Conservation (phyloP, 176 grass and related monocot species). For the Carex littledalei region DNA sequence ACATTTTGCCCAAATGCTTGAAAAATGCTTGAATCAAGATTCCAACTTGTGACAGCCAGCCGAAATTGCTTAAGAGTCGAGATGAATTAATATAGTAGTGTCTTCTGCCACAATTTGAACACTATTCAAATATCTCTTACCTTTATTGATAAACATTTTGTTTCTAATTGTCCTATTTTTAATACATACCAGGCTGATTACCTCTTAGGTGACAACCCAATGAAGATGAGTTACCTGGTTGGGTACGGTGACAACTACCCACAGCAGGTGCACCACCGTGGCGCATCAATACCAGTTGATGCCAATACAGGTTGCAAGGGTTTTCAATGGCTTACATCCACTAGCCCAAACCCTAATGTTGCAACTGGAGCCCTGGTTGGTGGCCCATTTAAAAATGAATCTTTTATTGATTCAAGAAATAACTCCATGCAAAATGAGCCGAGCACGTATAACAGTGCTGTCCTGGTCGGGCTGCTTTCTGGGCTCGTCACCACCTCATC, state of each 20-base stretch:
- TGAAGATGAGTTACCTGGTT: slow-evolving; percentile 96
- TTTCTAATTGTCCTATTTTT: slow-evolving; percentile 27
- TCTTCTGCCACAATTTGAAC: neutral
- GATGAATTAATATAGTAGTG: neutral
- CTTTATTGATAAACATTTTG: neutral
- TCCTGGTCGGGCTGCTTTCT: slow-evolving; percentile 59
- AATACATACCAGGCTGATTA: slow-evolving; percentile 56
- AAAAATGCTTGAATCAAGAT: neutral
- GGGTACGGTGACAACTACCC: slow-evolving; percentile 82
- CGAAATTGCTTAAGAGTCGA: neutral
- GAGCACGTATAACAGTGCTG: slow-evolving; percentile 91
- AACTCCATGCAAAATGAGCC: slow-evolving; percentile 76
- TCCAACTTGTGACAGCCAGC: neutral
- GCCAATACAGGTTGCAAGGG: slow-evolving; percentile 80
- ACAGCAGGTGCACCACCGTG: slow-evolving; percentile 84
- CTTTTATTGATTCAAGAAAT: slow-evolving; percentile 62
- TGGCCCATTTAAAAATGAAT: slow-evolving; percentile 84
- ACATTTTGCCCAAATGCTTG: neutral
- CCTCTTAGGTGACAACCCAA: slow-evolving; percentile 81
- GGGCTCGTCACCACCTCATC: slow-evolving; percentile 82
- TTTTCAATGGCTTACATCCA: slow-evolving; percentile 62
- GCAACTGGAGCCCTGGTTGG: slow-evolving; percentile 79
- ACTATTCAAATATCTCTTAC: neutral
- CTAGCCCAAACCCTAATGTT: slow-evolving; percentile 65
- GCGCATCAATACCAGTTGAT: slow-evolving; percentile 66